These are phyloP conservation scores for Staphylotrichum tortipilum DNA, from an alignment of 495 filamentous ascomycete species.

Conservation along the genomic window DNA sequence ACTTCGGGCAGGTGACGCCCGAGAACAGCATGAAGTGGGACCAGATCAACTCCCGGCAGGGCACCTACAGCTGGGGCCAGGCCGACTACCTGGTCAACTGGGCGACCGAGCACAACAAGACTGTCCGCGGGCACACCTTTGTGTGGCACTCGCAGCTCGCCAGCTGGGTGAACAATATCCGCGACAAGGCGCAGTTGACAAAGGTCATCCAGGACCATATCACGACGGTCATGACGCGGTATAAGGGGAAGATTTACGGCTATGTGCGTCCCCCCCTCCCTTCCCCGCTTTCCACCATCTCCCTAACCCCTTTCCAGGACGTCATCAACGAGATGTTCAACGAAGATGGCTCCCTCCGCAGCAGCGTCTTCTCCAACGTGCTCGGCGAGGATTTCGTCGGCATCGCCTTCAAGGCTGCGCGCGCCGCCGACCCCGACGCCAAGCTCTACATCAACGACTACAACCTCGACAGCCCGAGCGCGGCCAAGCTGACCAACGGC, in stretches of 20 bases:
- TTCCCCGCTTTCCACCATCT: no score
- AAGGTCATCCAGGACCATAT: conserved; percentile 52
- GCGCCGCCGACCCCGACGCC: conserved; percentile 47
- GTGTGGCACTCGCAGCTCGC: conserved; percentile 61
- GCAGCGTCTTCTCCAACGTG: conserved; percentile 49
- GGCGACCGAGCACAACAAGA: conserved; percentile 46
- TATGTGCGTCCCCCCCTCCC: conserved; percentile 35
- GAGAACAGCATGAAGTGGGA: conserved; percentile 66
- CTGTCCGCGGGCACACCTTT: conserved; percentile 54
- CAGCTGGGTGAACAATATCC: conserved; percentile 48
- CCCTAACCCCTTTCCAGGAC: conserved; percentile 28
- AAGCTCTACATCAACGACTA: conserved; percentile 66
- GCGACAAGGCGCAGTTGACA: conserved; percentile 40
- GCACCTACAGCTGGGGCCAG: conserved; percentile 42
- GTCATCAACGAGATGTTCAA: conserved; percentile 63
- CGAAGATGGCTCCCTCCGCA: conserved; percentile 50
- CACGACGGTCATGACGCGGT: conserved; percentile 46
- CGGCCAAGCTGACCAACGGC: conserved; percentile 48
- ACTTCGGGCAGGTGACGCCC: conserved; percentile 57
- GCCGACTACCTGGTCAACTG: conserved; percentile 54
- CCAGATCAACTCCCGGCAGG: conserved; percentile 37
- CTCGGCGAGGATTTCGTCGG: conserved; percentile 49
- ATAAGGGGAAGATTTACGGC: conserved; percentile 53
- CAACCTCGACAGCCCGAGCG: conserved; percentile 44
- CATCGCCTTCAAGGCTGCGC: conserved; percentile 55